A percentile compares a stretch with the other conserved stretches of the same genome.
Conservation (phyloP, 495 filamentous ascomycete genomes). For the Penicillium subrubescens region DNA sequence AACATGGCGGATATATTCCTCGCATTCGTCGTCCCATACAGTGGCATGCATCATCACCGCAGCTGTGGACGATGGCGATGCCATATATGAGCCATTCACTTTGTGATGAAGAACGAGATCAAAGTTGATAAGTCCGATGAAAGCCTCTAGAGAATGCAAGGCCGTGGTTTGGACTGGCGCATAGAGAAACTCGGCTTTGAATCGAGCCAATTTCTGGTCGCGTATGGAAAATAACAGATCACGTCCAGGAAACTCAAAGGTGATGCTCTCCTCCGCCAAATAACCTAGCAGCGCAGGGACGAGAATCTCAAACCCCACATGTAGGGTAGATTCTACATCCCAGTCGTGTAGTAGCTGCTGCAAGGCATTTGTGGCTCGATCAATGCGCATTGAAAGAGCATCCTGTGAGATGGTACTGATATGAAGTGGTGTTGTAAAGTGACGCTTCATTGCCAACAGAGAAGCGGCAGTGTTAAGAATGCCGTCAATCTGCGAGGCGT, state of each 20-base stretch:
- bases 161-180: slow-evolving; percentile 28
- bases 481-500: slow-evolving; percentile 19
- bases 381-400: not conserved
- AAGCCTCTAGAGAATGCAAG: slow-evolving; percentile 52
- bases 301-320: slow-evolving; percentile 1
- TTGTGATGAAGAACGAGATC: slow-evolving; percentile 47
- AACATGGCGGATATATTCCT: slow-evolving; percentile 32
- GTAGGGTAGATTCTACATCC: not conserved
- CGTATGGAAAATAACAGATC: slow-evolving; percentile 7
- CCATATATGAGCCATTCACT: slow-evolving; percentile 46
- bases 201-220: slow-evolving; percentile 28
- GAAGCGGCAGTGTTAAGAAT: slow-evolving; percentile 30
- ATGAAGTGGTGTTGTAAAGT: not conserved
- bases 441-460: slow-evolving; percentile 22
- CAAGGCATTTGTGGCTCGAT: not conserved
- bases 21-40: slow-evolving; percentile 42
- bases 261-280: not conserved
- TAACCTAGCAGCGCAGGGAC: not conserved
- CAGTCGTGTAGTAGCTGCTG: not conserved
- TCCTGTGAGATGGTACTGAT: not conserved
- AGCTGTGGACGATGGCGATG: slow-evolving; percentile 51
- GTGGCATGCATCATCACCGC: slow-evolving; percentile 46
- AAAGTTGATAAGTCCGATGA: slow-evolving; percentile 48
- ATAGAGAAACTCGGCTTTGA: slow-evolving; percentile 33
- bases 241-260: not conserved